Evolutionary conservation across 352 stramenopile species (phyloP).

Genomic region (Phytophthora europaea): DNA sequence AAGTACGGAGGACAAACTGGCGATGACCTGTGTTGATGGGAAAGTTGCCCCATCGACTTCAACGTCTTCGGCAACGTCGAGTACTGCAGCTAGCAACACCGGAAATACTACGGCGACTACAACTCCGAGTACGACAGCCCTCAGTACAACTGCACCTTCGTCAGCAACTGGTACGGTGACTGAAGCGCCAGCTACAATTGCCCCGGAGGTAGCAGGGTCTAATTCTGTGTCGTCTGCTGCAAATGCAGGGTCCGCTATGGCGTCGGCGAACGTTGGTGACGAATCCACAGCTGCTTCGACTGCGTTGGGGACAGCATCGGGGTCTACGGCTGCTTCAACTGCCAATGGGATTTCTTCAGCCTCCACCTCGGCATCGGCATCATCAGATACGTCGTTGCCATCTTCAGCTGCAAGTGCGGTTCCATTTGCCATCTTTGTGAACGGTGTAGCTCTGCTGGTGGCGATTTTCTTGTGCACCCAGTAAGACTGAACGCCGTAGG

Average conservation of each 20-base stretch:
- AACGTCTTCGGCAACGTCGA: constrained; percentile 1
- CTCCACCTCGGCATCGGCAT: constrained; percentile 8
- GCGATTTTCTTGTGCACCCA: constrained; percentile 39
- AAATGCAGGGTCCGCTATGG: constrained; percentile 42
- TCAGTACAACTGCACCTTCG: constrained; percentile 10
- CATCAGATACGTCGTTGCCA: constrained; percentile 26
- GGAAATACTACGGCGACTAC: constrained; percentile 5
- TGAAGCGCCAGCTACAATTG: neutral
- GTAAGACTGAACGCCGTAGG: constrained; percentile 28
- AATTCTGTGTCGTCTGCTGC: constrained; percentile 37
- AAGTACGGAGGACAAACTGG: constrained; percentile 42
- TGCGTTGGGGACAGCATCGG: constrained; percentile 11
- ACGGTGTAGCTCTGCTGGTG: constrained; percentile 32
- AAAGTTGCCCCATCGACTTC: constrained; percentile 37
- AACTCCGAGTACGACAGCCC: constrained; percentile 11
- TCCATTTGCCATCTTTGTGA: constrained; percentile 28
- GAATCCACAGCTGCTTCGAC: constrained; percentile 18
- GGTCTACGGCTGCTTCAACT: constrained; percentile 12
- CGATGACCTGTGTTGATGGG: constrained; percentile 53
- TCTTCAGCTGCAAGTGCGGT: constrained; percentile 30
- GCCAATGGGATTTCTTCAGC: constrained; percentile 20
- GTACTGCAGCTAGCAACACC: constrained; percentile 2
- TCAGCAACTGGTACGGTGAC: constrained; percentile 16
- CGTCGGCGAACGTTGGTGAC: constrained; percentile 33
- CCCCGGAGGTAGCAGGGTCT: constrained; percentile 19